Percentiles rank a stretch among this genome's conserved stretches.
These are phyloP conservation scores for Aspergillus sclerotialis DNA, from an alignment of 2,329 filamentous ascomycete genomes.

Conservation along the genomic window DNA sequence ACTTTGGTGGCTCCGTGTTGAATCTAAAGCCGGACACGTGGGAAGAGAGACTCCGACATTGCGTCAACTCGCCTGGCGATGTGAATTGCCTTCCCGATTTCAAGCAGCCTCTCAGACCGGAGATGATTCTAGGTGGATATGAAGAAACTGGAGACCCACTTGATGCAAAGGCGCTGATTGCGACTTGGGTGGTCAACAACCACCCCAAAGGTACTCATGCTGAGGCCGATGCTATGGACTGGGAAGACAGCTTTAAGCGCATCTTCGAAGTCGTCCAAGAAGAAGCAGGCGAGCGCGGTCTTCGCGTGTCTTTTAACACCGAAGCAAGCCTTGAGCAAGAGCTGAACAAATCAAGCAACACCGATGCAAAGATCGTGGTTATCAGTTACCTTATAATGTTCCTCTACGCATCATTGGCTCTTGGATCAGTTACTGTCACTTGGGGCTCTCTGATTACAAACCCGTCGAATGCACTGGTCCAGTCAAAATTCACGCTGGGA, in stretches of 20 bases:
- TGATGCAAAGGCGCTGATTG: constrained; percentile 72
- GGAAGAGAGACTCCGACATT: constrained; percentile 64
- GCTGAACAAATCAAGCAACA: constrained; percentile 96
- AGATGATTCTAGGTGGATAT: constrained; percentile 79
- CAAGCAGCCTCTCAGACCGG: constrained; percentile 77
- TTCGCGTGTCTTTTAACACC: constrained; percentile 88
- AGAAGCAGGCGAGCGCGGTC: constrained; percentile 69
- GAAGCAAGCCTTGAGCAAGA: constrained; percentile 94
- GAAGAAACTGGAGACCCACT: constrained; percentile 56
- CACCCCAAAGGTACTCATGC: constrained; percentile 64
- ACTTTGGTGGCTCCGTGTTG: constrained; percentile 64
- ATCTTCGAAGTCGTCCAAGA: constrained; percentile 69
- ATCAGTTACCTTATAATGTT: constrained; percentile 99
- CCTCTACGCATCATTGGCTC: constrained; percentile 84
- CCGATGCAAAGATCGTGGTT: constrained; percentile 91
- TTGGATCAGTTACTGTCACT: constrained; percentile 80
- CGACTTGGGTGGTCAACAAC: constrained; percentile 94
- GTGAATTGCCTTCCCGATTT: constrained; percentile 75
- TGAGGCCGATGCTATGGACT: constrained; percentile 73
- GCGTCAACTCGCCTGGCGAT: constrained; percentile 68
- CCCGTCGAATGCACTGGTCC: constrained; percentile 76
- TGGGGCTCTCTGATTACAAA: constrained; percentile 71
- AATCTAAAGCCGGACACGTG: constrained; percentile 61
- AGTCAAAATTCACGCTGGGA: constrained; percentile 96
- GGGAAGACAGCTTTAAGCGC: constrained; percentile 72